Percentiles rank a stretch among this genome's conserved stretches.
phyloP scores from a whole-genome alignment of 352 stramenopile species.

The Phytopythium kandeliae region DNA sequence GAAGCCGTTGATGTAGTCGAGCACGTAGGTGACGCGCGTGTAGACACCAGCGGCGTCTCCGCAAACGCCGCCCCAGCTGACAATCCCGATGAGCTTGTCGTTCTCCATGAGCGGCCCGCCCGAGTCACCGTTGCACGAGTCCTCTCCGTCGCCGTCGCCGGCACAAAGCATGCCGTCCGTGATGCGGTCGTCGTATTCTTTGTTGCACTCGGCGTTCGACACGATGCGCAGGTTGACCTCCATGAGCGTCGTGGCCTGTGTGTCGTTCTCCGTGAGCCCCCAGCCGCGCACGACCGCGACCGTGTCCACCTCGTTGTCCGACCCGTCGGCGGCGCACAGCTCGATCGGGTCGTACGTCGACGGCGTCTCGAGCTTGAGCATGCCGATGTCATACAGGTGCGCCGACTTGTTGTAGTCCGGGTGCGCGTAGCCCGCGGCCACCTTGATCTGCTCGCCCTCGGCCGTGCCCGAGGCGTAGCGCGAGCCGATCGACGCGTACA shows the following conservation, averaged over 20 bases:
- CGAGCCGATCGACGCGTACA: slow-evolving; percentile 54
- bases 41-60: slow-evolving; percentile 52
- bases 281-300: slow-evolving; percentile 53
- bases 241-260: slow-evolving; percentile 30
- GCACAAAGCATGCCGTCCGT: slow-evolving; percentile 60
- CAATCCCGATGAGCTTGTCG: slow-evolving; percentile 49
- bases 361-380: slow-evolving; percentile 51
- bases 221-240: slow-evolving; percentile 56
- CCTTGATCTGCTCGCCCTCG: slow-evolving; percentile 44
- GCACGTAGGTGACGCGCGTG: slow-evolving; percentile 37
- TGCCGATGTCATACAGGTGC: slow-evolving; percentile 47
- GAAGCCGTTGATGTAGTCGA: slow-evolving; percentile 54
- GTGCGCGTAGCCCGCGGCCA: slow-evolving; percentile 36
- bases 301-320: slow-evolving; percentile 41
- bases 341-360: slow-evolving; percentile 23
- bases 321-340: slow-evolving; percentile 31
- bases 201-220: slow-evolving; percentile 54
- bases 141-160: slow-evolving; percentile 35
- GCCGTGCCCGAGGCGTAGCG: slow-evolving; percentile 27
- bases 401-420: slow-evolving; percentile 45
- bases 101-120: slow-evolving; percentile 49
- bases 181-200: slow-evolving; percentile 46
- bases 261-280: slow-evolving; percentile 46
- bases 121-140: slow-evolving; percentile 67
- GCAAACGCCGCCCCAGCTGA: slow-evolving; percentile 61